Evolutionary conservation across 2,329 filamentous ascomycete genomes (phyloP), one percentile per base, ranked within the genome.

Genomic region (Talaromyces sp.): DNA sequence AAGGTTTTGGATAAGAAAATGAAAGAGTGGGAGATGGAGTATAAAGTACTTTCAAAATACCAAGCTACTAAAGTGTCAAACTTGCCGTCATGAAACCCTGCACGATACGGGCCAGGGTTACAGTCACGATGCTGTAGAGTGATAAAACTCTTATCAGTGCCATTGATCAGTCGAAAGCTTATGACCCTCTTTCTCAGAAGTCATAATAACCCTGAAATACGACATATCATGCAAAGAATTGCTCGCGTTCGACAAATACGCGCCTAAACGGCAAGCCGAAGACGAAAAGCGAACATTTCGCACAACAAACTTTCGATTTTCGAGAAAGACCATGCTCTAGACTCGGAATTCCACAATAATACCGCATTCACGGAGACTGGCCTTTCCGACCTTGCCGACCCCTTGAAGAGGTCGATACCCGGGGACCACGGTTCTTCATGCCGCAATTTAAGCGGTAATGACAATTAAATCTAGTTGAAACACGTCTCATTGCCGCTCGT

Each of bases 1-100:
- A 75, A 70, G 55, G 70, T 71, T 3, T 73, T 78, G 65, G 75
- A 78, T 59, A 77, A 77, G 65, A 78, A 78, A 64, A 70, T 71
- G 13, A 77, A 77, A 61, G 75, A 78, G 61, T 68, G 75, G 36
- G 73, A 78, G 58, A 76, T 70, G 4, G 76, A 78, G 64, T 69
- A 77, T 67, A 78, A 47, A 25, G 44, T 47, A 13, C 44, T 47
- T 22, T 47, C 44, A 4, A 47, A 47, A 47, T 47, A 47, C 22
- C 44, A 47, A 25, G 44, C 44, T 9, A 25, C 44, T 9, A 47
- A 47, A 47, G 44, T 25, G 44, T 22, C 44, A 11, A 47, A 47
- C 22, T 25, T 47, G 44, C 44, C 44, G 11, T 47, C 44, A 13
- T 47, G 44, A 47, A 47, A 47, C 11, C n/a, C 9, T 47, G 13